phyloP scores from a whole-genome alignment of 495 filamentous ascomycete species.

The Penicillium robsamsonii region DNA sequence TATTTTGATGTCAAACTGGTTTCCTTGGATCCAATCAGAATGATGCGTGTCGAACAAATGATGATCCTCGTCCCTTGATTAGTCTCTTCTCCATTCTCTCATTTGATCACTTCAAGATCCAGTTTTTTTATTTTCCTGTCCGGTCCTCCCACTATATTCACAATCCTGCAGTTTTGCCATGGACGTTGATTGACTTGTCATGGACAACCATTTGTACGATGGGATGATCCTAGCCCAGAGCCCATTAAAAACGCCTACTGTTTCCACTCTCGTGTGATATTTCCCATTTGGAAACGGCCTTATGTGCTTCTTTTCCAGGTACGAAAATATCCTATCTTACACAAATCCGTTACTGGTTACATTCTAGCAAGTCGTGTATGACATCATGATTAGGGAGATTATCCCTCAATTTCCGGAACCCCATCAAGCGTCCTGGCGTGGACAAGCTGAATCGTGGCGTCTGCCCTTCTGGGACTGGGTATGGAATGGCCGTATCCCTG shows the following conservation, averaged over 20 bases:
- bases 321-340: not conserved
- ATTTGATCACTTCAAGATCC: too few relatives aligned
- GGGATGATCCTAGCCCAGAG: slow-evolving; percentile 30
- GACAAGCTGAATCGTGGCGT: slow-evolving; percentile 49
- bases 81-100: too few relatives aligned
- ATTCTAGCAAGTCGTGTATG: slow-evolving; percentile 27
- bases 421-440: slow-evolving; percentile 24
- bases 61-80: too few relatives aligned
- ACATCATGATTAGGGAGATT: slow-evolving; percentile 25
- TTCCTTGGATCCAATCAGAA: too few relatives aligned
- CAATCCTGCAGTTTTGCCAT: too few relatives aligned
- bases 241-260: slow-evolving; percentile 30
- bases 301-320: slow-evolving; percentile 48
- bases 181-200: too few relatives aligned
- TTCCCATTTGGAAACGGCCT: slow-evolving; percentile 48
- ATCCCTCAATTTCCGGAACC: slow-evolving; percentile 25
- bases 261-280: slow-evolving; percentile 36
- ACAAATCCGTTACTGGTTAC: not conserved
- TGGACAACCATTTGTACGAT: slow-evolving; percentile 40
- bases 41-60: too few relatives aligned
- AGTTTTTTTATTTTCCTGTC: too few relatives aligned
- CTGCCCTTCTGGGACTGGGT: slow-evolving; percentile 61
- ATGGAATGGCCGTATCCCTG: slow-evolving; percentile 34
- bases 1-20: too few relatives aligned
- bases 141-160: too few relatives aligned